Percentiles rank a stretch among this genome's conserved stretches.
Evolutionary conservation across 2,329 filamentous ascomycete genomes (phyloP).

Genomic region (Fusarium chuoi): DNA sequence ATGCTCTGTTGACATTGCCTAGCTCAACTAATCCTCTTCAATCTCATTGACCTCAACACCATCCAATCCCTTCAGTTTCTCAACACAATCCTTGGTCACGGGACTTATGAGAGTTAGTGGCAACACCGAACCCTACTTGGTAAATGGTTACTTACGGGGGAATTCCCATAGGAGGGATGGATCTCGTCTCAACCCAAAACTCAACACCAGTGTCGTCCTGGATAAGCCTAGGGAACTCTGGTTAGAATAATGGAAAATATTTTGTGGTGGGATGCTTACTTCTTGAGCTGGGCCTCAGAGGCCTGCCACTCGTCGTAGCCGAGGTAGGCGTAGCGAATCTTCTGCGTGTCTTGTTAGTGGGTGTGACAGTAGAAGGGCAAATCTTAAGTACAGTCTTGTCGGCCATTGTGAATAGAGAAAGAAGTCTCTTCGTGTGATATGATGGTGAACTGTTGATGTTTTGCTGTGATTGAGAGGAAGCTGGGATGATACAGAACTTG

Average conservation of each 20-base stretch:
- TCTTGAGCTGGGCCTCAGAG: background rate
- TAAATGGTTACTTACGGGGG: background rate
- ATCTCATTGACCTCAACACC: background rate
- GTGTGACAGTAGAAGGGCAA: accelerated
- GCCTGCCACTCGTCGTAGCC: background rate
- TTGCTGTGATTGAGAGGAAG: background rate
- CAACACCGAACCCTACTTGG: accelerated
- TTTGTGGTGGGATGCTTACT: accelerated
- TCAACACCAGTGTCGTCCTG: background rate
- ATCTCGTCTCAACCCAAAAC: background rate
- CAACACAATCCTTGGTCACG: background rate
- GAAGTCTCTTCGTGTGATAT: accelerated
- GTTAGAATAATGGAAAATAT: accelerated
- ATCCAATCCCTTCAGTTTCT: background rate
- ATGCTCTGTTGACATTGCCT: too few species aligned
- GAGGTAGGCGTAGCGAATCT: background rate
- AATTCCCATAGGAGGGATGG: background rate
- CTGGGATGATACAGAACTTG: background rate
- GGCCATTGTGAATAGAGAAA: background rate
- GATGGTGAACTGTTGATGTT: background rate
- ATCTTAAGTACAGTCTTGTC: background rate
- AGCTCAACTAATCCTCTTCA: background rate
- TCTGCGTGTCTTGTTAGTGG: background rate
- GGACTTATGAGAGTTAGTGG: background rate
- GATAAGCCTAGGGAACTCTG: background rate